Base-by-base conservation (phyloP, 495 filamentous ascomycete species). In the Copromyces sp. region DNA sequence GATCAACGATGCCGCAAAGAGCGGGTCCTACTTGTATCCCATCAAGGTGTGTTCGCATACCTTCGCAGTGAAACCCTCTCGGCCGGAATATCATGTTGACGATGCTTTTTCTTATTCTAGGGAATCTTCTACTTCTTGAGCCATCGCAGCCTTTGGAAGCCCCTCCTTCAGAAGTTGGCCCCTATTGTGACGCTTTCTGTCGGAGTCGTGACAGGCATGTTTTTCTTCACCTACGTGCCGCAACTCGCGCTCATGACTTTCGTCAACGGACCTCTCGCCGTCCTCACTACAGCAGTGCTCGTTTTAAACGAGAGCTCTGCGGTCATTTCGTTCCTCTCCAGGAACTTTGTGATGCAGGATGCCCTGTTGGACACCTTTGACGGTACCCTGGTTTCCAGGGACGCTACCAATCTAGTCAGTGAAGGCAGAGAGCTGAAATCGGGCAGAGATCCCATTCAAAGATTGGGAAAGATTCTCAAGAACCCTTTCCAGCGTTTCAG, bases 341-440 rank as follows among this genome's bases (percentile, higher is more conserved):
- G 90, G 69, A 90, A 88, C 44, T 95, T 93, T 72, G 78, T 97
- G 71, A 86, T 96, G 32, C 88, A 92, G 70, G 92, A 93, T 53
- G 90, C 92, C 0, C 85, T 98, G 7, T 82, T 95, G 32, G 94
- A 99, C 78, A 95, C 93, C 4, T 99, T 99, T 75, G 95, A 99
- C 77, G 93, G 91, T 16, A 91, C 92, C 0, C 83, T 95, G 11
- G 73, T 94, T 0, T 82, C 86, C 9, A 83, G 83, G 45, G 85
- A 86, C 29, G 82, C 85, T 78, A 88, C 77, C 16, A 78, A 69
- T 72, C 82, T 97, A 2, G 89, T 99, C 9, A 82, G 85, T 0
- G 86, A 90, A 68, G 92, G 93, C 0, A 86, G 95, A n/a, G 84
- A 93, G 77, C 72, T 97, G 69, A 90, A 90, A 72, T 77, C 81